Conservation (phyloP, 768 basidiomycete species). For the Mrakia blollopis region DNA sequence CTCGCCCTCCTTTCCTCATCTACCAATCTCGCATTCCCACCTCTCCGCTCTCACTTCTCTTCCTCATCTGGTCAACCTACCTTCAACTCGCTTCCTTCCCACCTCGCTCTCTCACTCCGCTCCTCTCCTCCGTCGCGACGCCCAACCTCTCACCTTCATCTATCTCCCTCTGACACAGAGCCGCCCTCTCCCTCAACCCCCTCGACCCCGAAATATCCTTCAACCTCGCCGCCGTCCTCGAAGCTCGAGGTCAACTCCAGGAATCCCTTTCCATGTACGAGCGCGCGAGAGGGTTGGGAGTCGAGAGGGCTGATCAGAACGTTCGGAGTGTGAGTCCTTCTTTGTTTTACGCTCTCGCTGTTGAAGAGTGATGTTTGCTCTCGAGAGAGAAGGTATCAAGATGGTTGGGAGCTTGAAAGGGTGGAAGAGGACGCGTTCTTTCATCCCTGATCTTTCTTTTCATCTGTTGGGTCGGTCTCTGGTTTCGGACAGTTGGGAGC, state of each 20-base stretch:
- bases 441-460: neutral
- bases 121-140: too few relatives aligned
- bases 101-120: too few relatives aligned
- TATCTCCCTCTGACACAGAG: constrained; percentile 49
- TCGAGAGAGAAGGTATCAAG: constrained; percentile 44
- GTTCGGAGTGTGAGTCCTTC: constrained; percentile 64
- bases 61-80: too few relatives aligned
- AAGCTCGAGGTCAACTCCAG: constrained; percentile 80
- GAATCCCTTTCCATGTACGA: constrained; percentile 78
- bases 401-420: constrained; percentile 53
- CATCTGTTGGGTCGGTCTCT: neutral
- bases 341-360: constrained; percentile 54
- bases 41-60: too few relatives aligned
- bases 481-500: constrained; percentile 21
- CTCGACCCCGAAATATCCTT: constrained; percentile 88
- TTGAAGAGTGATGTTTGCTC: too few relatives aligned
- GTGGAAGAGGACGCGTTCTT: neutral
- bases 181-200: constrained; percentile 74
- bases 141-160: too few relatives aligned
- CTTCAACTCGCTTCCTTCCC: too few relatives aligned
- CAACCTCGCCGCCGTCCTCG: constrained; percentile 83
- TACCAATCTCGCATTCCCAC: neutral
- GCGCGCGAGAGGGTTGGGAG: constrained; percentile 67
- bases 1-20: neutral
- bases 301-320: constrained; percentile 71